phyloP scores from a whole-genome alignment of 2,329 filamentous ascomycete species.

The Berkeleyomyces basicola region DNA sequence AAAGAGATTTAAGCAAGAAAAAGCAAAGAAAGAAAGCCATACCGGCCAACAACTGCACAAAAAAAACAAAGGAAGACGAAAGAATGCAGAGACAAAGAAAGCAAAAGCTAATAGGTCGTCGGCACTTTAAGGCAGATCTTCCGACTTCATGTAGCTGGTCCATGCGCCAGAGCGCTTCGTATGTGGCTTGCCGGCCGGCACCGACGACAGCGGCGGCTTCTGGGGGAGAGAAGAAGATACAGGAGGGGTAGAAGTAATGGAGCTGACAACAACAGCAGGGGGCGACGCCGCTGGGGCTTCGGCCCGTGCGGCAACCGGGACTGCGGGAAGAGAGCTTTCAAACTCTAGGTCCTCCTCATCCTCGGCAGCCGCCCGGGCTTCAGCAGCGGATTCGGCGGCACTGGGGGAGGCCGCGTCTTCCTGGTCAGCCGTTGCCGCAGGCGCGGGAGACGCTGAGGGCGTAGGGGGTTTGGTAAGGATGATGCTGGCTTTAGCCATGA shows the following conservation, averaged over 20 bases:
- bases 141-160: constrained; percentile 23
- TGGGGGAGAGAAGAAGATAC: constrained; percentile 18
- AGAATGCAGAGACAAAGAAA: background rate
- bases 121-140: constrained; percentile 18
- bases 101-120: constrained; percentile 14
- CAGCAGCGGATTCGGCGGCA: background rate
- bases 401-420: background rate
- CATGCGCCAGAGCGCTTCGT: constrained; percentile 20
- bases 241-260: constrained; percentile 14
- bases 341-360: constrained; percentile 3
- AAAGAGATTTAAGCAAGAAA: background rate
- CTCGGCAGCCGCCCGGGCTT: constrained; percentile 6
- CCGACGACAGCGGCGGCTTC: constrained; percentile 10
- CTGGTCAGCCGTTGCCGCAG: constrained; percentile 9
- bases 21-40: background rate
- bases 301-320: constrained; percentile 16
- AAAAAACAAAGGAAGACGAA: background rate
- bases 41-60: background rate
- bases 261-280: constrained; percentile 20
- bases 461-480: constrained; percentile 11
- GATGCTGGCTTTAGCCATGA: constrained; percentile 24
- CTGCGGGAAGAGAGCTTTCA: background rate
- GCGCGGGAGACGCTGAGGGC: background rate
- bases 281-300: constrained; percentile 24
- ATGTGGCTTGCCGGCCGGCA: constrained; percentile 24